Evolutionary conservation across 352 stramenopile genomes (phyloP).

Genomic region (Pythium rishiriense): DNA sequence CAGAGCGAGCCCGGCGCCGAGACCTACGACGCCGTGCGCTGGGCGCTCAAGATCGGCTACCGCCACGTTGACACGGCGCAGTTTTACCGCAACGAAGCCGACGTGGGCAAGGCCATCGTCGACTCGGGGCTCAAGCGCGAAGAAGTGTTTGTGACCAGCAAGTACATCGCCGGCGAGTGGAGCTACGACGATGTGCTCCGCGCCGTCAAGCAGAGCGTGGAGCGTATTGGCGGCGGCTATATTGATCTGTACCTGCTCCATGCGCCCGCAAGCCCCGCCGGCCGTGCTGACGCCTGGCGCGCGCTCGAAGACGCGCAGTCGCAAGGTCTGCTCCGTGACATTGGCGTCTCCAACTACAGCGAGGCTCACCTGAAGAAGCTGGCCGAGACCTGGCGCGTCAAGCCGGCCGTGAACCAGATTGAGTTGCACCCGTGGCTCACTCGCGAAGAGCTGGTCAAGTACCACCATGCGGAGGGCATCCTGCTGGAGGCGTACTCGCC

Average conservation of each 20-base stretch:
- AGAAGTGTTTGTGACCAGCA: slow-evolving; percentile 76
- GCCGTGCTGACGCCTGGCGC: slow-evolving; percentile 32
- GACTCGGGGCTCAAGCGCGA: slow-evolving; percentile 50
- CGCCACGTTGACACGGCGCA: slow-evolving; percentile 90
- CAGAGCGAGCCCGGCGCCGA: slow-evolving; percentile 46
- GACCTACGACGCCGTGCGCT: slow-evolving; percentile 53
- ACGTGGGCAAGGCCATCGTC: slow-evolving; percentile 55
- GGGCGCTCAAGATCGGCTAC: slow-evolving; percentile 73
- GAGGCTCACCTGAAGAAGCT: slow-evolving; percentile 70
- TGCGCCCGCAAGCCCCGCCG: slow-evolving; percentile 45
- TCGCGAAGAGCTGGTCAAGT: slow-evolving; percentile 58
- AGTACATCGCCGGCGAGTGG: slow-evolving; percentile 48
- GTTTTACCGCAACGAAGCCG: slow-evolving; percentile 86
- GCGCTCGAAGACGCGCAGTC: slow-evolving; percentile 33
- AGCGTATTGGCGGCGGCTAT: slow-evolving; percentile 47
- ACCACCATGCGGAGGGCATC: slow-evolving; percentile 48
- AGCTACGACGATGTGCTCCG: slow-evolving; percentile 51
- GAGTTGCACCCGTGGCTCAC: slow-evolving; percentile 75
- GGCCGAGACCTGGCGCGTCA: slow-evolving; percentile 46
- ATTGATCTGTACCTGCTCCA: slow-evolving; percentile 80
- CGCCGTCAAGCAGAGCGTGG: slow-evolving; percentile 34
- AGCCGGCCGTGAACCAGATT: slow-evolving; percentile 83
- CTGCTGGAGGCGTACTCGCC: slow-evolving; percentile 61
- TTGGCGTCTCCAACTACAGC: slow-evolving; percentile 82
- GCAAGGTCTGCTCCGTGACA: slow-evolving; percentile 52